Percentiles rank a stretch among this genome's conserved stretches.
Conservation (phyloP, 176 grass and related monocot genomes). For the Poa annua region DNA sequence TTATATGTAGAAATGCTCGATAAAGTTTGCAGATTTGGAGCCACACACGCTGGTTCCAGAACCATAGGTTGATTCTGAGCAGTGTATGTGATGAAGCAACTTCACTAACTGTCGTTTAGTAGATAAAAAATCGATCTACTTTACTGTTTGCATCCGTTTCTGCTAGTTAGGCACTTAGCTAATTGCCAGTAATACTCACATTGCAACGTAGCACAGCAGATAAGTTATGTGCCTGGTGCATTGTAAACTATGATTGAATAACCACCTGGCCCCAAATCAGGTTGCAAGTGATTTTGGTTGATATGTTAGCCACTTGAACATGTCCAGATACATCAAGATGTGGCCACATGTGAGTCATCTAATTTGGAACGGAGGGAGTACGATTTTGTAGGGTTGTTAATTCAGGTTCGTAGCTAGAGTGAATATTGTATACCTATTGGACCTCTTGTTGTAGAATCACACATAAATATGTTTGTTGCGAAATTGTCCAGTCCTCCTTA, state of each 20-base stretch:
- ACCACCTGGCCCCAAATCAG: neutral
- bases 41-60: neutral
- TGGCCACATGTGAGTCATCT: too few relatives aligned
- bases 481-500: neutral
- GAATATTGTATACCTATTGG: neutral
- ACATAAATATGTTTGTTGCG: neutral
- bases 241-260: neutral
- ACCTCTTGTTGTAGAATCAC: neutral
- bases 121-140: neutral
- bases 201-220: neutral
- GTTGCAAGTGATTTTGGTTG: neutral
- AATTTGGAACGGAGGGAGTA: neutral
- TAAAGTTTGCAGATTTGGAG: too few relatives aligned
- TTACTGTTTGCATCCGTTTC: neutral
- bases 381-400: neutral
- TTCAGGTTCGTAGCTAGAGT: neutral
- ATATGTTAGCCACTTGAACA: neutral
- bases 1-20: too few relatives aligned
- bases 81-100: neutral
- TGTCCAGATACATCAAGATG: too few relatives aligned
- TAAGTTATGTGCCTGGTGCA: neutral
- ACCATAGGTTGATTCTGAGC: neutral
- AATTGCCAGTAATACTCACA: neutral
- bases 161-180: neutral
- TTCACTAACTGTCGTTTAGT: slow-evolving; percentile 1